Conservation (phyloP, 495 filamentous ascomycete genomes). For the Lindgomyces ingoldianus region DNA sequence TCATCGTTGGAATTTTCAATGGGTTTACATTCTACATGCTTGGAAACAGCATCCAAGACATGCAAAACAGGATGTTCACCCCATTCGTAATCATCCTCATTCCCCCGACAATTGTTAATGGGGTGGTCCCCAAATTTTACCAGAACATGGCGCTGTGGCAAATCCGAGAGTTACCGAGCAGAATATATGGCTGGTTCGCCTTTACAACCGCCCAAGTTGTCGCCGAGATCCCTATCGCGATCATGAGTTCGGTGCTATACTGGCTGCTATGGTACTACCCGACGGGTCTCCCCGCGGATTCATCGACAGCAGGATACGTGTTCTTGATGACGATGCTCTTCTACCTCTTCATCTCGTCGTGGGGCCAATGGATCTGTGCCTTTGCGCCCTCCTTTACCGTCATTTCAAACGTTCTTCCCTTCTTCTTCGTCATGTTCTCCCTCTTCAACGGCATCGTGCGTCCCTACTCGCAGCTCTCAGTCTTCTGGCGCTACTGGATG, state of each 20-base stretch:
- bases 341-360: conserved; percentile 73
- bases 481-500: conserved; percentile 50
- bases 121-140: conserved; percentile 83
- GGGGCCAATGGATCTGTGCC: conserved; percentile 78
- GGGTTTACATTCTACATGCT: conserved; percentile 82
- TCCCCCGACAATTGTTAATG: conserved; percentile 70
- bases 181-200: conserved; percentile 82
- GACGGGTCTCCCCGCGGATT: conserved; percentile 66
- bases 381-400: conserved; percentile 80
- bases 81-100: conserved; percentile 73
- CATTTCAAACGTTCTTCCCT: conserved; percentile 73
- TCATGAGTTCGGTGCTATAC: conserved; percentile 67
- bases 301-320: conserved; percentile 70
- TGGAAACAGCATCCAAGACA: conserved; percentile 63
- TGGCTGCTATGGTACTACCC: conserved; percentile 80
- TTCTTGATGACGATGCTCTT: conserved; percentile 84
- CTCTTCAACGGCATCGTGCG: conserved; percentile 72
- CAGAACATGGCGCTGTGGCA: conserved; percentile 74
- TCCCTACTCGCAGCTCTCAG: conserved; percentile 43
- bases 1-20: conserved; percentile 62
- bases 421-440: conserved; percentile 77
- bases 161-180: conserved; percentile 70
- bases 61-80: conserved; percentile 83
- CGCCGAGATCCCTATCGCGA: conserved; percentile 72
- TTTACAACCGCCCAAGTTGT: conserved; percentile 77